These are phyloP conservation scores for Fusarium pilosicola DNA, from an alignment of 2,329 filamentous ascomycete genomes.

Conservation along the genomic window DNA sequence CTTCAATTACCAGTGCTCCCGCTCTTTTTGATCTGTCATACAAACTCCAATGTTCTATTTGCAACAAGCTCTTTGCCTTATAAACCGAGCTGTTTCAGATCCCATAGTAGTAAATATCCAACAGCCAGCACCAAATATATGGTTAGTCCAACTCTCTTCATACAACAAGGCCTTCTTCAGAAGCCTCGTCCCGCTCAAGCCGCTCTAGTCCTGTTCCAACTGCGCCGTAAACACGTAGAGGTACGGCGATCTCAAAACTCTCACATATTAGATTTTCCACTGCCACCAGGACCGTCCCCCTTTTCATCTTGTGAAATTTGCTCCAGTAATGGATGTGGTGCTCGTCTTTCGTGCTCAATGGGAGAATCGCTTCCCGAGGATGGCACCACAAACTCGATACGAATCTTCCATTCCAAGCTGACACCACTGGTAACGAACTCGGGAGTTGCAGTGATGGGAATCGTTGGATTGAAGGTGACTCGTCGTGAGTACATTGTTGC, in stretches of 20 bases:
- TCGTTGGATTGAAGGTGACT: constrained; percentile 82
- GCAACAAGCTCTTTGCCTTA: constrained; percentile 5
- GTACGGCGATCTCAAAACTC: constrained; percentile 90
- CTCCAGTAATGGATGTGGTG: constrained; percentile 71
- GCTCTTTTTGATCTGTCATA: constrained; percentile 25
- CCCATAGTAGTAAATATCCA: constrained; percentile 27
- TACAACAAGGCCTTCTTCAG: constrained; percentile 57
- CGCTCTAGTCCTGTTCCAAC: constrained; percentile 66
- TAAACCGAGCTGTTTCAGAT: constrained; percentile 17
- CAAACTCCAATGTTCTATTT: constrained; percentile 22
- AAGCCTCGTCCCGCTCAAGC: constrained; percentile 64
- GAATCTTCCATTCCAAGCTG: constrained; percentile 85
- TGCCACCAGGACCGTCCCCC: constrained; percentile 78
- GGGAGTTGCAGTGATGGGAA: constrained; percentile 85
- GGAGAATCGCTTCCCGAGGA: constrained; percentile 52
- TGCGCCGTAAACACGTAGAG: constrained; percentile 80
- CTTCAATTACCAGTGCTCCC: constrained; percentile 16
- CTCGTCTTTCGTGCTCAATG: constrained; percentile 32
- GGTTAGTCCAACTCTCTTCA: constrained; percentile 41
- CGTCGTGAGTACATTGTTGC: constrained; percentile 83
- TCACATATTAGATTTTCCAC: constrained; percentile 83
- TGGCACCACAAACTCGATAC: constrained; percentile 92
- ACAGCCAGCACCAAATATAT: constrained; percentile 9
- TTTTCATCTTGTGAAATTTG: constrained; percentile 82
- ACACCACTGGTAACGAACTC: constrained; percentile 93